Evolutionary conservation across 2,329 filamentous ascomycete genomes (phyloP).

Genomic region (Hypoxylon sp.): DNA sequence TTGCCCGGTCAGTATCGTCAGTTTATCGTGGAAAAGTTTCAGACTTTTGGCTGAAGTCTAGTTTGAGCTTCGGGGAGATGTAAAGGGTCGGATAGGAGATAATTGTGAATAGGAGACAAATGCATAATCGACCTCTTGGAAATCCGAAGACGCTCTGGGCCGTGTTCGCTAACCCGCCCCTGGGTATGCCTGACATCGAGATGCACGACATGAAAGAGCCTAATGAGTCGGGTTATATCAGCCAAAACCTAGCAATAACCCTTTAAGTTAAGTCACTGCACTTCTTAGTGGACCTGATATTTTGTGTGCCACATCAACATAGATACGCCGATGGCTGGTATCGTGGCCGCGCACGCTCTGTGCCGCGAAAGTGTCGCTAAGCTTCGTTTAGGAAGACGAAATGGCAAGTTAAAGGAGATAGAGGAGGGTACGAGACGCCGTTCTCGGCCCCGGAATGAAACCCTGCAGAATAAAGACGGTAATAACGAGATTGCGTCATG

Average conservation of each 20-base stretch:
- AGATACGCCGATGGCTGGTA: slow-evolving; percentile 18
- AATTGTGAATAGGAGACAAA: slow-evolving; percentile 21
- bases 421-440: slow-evolving; percentile 28
- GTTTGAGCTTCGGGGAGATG: slow-evolving; percentile 24
- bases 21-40: slow-evolving; percentile 27
- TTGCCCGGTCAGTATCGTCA: slow-evolving; percentile 32
- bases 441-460: slow-evolving; percentile 41
- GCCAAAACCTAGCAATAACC: slow-evolving; percentile 41
- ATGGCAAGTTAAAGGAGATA: slow-evolving; percentile 20
- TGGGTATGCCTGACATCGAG: slow-evolving; percentile 30
- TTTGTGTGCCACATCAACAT: slow-evolving; percentile 33
- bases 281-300: slow-evolving; percentile 33
- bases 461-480: slow-evolving; percentile 31
- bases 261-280: slow-evolving; percentile 35
- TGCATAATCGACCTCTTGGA: slow-evolving; percentile 17
- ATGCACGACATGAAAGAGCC: slow-evolving; percentile 45
- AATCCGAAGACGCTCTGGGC: slow-evolving; percentile 26
- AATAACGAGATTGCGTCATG: slow-evolving; percentile 38
- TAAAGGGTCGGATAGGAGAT: slow-evolving; percentile 22
- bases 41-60: slow-evolving; percentile 43
- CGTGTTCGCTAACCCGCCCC: slow-evolving; percentile 26
- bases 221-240: slow-evolving; percentile 44
- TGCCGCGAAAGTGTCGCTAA: slow-evolving; percentile 28
- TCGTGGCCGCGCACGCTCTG: slow-evolving; percentile 7
- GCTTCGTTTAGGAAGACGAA: slow-evolving; percentile 26